Conservation (phyloP, 345 rosid species). For the Zanthoxylum bungeanum region DNA sequence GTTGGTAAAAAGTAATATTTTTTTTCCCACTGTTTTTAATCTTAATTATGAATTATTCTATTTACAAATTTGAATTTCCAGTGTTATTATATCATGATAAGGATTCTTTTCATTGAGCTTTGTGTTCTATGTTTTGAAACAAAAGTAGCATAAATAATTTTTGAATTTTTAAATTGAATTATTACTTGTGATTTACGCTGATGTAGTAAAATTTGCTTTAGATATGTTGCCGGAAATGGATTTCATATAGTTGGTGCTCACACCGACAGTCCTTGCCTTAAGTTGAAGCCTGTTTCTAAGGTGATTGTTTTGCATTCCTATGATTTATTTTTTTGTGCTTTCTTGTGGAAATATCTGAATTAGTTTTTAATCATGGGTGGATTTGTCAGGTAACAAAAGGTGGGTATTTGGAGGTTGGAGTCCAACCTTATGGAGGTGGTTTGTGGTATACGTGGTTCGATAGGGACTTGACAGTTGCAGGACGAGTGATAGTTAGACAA, state of each 20-base stretch:
- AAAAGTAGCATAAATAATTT: background rate
- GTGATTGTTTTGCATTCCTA: conserved; percentile 23
- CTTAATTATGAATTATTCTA: background rate
- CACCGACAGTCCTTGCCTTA: conserved; percentile 94
- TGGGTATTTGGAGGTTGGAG: conserved; percentile 86
- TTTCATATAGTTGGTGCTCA: conserved; percentile 87
- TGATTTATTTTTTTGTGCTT: background rate
- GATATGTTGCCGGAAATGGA: conserved; percentile 94
- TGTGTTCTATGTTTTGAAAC: background rate
- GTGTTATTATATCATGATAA: background rate
- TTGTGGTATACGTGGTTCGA: conserved; percentile 99
- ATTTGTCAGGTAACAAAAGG: conserved; percentile 64
- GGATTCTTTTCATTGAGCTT: background rate
- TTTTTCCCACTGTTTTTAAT: background rate
- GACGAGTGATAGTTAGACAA: conserved; percentile 70
- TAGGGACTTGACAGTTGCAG: conserved; percentile 94
- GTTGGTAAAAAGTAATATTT: conserved; percentile 66
- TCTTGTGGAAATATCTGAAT: background rate
- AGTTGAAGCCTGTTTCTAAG: conserved; percentile 93
- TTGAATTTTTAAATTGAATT: background rate
- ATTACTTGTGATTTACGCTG: background rate
- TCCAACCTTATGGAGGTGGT: conserved; percentile 93
- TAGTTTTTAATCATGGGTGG: conserved; percentile 13
- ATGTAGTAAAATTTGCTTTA: conserved; percentile 20
- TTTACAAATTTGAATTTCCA: background rate